Evolutionary conservation across 495 filamentous ascomycete genomes (phyloP).

Genomic region (Margaritispora aquatica): DNA sequence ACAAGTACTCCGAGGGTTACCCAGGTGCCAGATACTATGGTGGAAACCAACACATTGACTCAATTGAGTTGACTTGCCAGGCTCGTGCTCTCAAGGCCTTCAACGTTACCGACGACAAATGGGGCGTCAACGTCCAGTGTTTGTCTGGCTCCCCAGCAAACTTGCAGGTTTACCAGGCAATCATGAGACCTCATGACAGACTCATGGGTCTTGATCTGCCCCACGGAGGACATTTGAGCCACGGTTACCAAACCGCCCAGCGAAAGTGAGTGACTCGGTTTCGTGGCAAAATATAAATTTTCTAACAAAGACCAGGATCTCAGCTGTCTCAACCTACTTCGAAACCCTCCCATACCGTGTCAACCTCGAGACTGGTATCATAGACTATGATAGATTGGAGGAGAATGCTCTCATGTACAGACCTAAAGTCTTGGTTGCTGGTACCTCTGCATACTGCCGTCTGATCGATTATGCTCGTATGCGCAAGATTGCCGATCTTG

Average conservation of each 20-base stretch:
- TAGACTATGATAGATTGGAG: slow-evolving; percentile 93
- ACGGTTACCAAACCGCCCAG: slow-evolving; percentile 93
- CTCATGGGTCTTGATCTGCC: slow-evolving; percentile 97
- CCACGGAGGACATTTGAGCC: slow-evolving; percentile 95
- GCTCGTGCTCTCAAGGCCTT: slow-evolving; percentile 90
- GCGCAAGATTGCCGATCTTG: slow-evolving; percentile 91
- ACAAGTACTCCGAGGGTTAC: slow-evolving; percentile 99
- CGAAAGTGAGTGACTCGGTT: slow-evolving; percentile 59
- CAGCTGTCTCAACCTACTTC: slow-evolving; percentile 89
- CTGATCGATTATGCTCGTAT: slow-evolving; percentile 96
- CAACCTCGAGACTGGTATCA: slow-evolving; percentile 86
- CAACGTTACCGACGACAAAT: slow-evolving; percentile 76
- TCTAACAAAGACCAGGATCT: slow-evolving; percentile 54
- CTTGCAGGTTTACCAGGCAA: slow-evolving; percentile 96
- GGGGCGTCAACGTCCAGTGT: slow-evolving; percentile 99
- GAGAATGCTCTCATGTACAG: slow-evolving; percentile 90
- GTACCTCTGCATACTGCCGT: slow-evolving; percentile 97
- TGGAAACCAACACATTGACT: slow-evolving; percentile 97
- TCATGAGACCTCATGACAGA: slow-evolving; percentile 94
- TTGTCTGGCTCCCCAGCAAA: slow-evolving; percentile 92
- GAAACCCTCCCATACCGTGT: slow-evolving; percentile 93
- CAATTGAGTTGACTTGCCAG: slow-evolving; percentile 95
- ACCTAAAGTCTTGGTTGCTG: slow-evolving; percentile 92
- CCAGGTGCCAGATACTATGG: slow-evolving; percentile 98
- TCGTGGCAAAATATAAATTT: slow-evolving; percentile 3